These are phyloP conservation scores for Hypomyces perniciosus DNA, from an alignment of 2,329 filamentous ascomycete genomes.

Conservation along the genomic window DNA sequence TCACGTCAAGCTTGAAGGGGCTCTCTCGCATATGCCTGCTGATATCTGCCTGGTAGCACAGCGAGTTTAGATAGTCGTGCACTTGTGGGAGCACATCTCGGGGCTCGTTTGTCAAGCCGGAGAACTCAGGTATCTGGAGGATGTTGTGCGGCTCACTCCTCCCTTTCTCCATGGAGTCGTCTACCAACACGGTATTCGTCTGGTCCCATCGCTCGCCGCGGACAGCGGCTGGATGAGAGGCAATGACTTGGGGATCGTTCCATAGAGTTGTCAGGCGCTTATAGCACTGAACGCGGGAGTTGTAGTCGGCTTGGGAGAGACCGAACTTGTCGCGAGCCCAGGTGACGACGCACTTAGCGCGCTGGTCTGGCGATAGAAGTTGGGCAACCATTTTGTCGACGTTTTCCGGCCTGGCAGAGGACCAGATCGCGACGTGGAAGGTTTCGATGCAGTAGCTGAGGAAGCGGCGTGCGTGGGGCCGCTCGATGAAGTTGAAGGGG, in stretches of 20 bases:
- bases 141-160: conserved; percentile 78
- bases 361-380: conserved; percentile 54
- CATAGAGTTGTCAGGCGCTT: conserved; percentile 76
- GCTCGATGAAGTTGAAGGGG: conserved; percentile 51
- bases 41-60: conserved; percentile 52
- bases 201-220: conserved; percentile 60
- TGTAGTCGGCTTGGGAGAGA: conserved; percentile 59
- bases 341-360: conserved; percentile 53
- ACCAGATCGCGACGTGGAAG: conserved; percentile 85
- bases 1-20: conserved; percentile 41
- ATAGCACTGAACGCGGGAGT: conserved; percentile 73
- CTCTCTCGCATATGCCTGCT: conserved; percentile 51
- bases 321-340: conserved; percentile 77
- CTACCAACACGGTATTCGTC: conserved; percentile 81
- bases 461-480: conserved; percentile 64
- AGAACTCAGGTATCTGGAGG: conserved; percentile 73
- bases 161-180: conserved; percentile 79
- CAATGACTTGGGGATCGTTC: conserved; percentile 42
- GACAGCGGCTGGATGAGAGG: conserved; percentile 37
- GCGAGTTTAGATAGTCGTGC: conserved; percentile 54
- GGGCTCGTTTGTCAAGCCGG: conserved; percentile 36
- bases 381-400: conserved; percentile 61
- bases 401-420: conserved; percentile 70
- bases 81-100: conserved; percentile 49
- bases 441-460: conserved; percentile 66